A percentile compares a stretch with the other conserved stretches of the same genome.
These are phyloP conservation scores for Mycena maculata DNA, from an alignment of 768 basidiomycete genomes.

Conservation along the genomic window DNA sequence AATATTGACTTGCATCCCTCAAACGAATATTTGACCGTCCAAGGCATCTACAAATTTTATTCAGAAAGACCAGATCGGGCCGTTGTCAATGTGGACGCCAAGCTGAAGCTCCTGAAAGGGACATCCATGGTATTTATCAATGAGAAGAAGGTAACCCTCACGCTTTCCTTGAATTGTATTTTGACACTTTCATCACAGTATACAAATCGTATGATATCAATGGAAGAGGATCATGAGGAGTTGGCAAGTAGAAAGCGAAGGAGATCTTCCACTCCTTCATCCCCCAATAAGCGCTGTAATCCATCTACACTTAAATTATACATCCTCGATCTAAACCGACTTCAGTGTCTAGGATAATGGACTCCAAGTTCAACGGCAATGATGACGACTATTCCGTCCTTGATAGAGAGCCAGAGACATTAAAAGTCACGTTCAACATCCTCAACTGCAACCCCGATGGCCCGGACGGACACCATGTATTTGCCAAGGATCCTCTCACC, in stretches of 20 bases:
- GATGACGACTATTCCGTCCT: neutral
- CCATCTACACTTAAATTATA: too few relatives aligned
- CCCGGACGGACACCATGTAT: neutral
- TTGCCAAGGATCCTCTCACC: neutral
- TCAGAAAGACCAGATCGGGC: neutral
- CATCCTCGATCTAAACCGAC: neutral
- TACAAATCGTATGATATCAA: neutral
- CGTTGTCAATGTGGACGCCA: neutral
- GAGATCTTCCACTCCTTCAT: neutral
- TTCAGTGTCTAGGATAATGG: neutral
- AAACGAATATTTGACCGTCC: constrained; percentile 4
- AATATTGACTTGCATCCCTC: neutral
- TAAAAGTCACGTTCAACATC: neutral
- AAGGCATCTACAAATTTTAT: constrained; percentile 1
- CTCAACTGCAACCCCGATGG: neutral
- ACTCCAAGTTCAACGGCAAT: neutral
- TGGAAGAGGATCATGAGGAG: neutral
- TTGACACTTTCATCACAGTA: neutral
- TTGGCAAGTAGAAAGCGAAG: neutral
- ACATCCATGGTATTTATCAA: constrained; percentile 7
- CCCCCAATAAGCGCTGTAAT: neutral
- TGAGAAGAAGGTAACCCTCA: neutral
- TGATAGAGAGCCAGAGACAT: neutral
- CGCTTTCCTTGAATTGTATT: neutral
- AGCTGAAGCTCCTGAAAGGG: constrained; percentile 10